These are phyloP conservation scores for Fusarium tuaranense DNA, from an alignment of 2,329 filamentous ascomycete species.

Conservation along the genomic window DNA sequence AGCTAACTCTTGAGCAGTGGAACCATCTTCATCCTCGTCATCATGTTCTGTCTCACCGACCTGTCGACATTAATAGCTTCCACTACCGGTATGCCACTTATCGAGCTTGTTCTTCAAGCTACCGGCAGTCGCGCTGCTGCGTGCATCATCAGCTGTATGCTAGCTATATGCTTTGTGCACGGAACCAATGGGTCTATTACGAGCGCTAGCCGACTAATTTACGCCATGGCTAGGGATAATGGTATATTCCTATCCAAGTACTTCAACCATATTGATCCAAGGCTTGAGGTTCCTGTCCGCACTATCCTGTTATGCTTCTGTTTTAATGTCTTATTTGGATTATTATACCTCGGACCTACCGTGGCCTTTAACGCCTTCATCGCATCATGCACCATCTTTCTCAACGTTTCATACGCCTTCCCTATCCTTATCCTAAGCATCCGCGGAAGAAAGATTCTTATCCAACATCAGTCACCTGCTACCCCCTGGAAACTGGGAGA, in stretches of 20 bases:
- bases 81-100: conserved; percentile 57
- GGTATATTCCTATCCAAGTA: conserved; percentile 40
- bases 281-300: conserved; percentile 56
- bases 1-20: conserved; percentile 41
- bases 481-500: conserved; percentile 41
- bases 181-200: conserved; percentile 58
- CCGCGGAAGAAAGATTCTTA: conserved; percentile 49
- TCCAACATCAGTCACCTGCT: conserved; percentile 46
- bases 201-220: conserved; percentile 57
- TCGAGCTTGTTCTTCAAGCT: conserved; percentile 57
- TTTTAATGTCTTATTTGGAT: conserved; percentile 58
- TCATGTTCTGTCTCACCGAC: conserved; percentile 57
- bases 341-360: conserved; percentile 52
- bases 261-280: conserved; percentile 50
- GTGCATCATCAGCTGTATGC: conserved; percentile 55
- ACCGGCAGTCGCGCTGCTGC: conserved; percentile 54
- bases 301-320: conserved; percentile 55
- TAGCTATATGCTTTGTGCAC: conserved; percentile 58
- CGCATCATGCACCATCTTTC: conserved; percentile 58
- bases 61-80: conserved; percentile 50
- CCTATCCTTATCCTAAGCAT: conserved; percentile 54
- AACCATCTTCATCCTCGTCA: conserved; percentile 54
- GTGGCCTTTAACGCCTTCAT: conserved; percentile 62
- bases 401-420: conserved; percentile 59
- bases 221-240: conserved; percentile 60